A percentile compares a stretch with the other conserved stretches of the same genome.
These are phyloP conservation scores for Cokeromyces recurvatus DNA, from an alignment of 371 early-diverging fungal genomes.

Conservation along the genomic window DNA sequence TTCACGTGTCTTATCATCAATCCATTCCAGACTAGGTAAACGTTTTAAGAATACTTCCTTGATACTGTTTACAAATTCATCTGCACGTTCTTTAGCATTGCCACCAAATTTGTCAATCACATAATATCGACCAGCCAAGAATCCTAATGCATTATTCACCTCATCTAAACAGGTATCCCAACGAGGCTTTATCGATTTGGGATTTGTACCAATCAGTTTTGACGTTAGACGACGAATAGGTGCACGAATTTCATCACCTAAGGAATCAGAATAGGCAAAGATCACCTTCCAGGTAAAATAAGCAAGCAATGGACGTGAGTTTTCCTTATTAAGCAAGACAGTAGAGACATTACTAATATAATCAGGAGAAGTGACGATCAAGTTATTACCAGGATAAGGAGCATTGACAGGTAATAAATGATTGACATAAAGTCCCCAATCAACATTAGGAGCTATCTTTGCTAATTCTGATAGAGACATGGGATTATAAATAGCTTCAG, in stretches of 20 bases:
- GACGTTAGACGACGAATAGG: conserved; percentile 29
- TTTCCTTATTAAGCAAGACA: conserved; percentile 20
- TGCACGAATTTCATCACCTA: conserved; percentile 26
- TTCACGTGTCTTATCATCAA: conserved; percentile 46
- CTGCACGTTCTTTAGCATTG: conserved; percentile 33
- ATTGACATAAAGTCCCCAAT: conserved; percentile 37
- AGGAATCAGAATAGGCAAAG: conserved; percentile 14
- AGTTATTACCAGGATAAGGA: conserved; percentile 14
- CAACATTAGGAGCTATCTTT: conserved; percentile 32
- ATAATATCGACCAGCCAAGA: conserved; percentile 51
- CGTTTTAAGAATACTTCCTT: conserved; percentile 39
- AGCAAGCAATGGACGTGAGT: conserved; percentile 27
- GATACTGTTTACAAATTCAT: conserved; percentile 45
- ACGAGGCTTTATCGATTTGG: conserved; percentile 38
- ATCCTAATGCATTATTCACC: conserved; percentile 36
- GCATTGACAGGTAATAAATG: conserved; percentile 22
- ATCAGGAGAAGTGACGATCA: conserved; percentile 40
- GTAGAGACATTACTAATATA: conserved; percentile 33
- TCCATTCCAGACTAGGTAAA: conserved; percentile 45
- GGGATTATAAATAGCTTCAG: conserved; percentile 48
- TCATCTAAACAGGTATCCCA: conserved; percentile 47
- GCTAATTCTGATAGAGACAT: conserved; percentile 31
- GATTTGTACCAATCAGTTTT: conserved; percentile 34
- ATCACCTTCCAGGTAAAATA: conserved; percentile 46
- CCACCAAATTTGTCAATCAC: conserved; percentile 40